These are phyloP conservation scores for Ligustrum vulgare DNA, from an alignment of 257 asterid species.

Conservation along the genomic window DNA sequence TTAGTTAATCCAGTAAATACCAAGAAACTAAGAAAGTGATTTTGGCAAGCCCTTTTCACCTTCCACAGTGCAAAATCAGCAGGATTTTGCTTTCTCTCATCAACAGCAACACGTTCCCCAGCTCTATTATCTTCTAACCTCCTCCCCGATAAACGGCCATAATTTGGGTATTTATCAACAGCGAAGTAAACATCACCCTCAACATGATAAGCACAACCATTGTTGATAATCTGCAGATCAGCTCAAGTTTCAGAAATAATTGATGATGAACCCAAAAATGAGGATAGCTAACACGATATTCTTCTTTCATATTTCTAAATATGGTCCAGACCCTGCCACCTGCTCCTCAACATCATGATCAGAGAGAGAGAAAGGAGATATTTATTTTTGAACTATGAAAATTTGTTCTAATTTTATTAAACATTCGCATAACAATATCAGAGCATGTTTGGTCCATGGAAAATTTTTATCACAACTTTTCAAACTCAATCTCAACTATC, in stretches of 20 bases:
- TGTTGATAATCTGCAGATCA: conserved; percentile 52
- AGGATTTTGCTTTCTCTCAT: conserved; percentile 70
- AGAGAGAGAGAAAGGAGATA: background rate
- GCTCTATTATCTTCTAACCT: conserved; percentile 77
- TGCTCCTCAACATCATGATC: background rate
- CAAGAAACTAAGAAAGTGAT: background rate
- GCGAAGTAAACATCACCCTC: conserved; percentile 80
- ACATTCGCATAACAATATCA: background rate
- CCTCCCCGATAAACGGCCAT: conserved; percentile 73
- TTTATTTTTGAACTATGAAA: no score
- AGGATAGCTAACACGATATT: background rate
- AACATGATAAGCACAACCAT: conserved; percentile 66
- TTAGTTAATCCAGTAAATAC: background rate
- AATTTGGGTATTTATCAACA: conserved; percentile 62
- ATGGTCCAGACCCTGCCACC: background rate
- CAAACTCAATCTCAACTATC: no score
- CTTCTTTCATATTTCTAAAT: background rate
- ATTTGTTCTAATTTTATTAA: background rate
- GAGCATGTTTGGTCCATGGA: no score
- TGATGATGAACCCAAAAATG: background rate
- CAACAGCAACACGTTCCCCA: conserved; percentile 77
- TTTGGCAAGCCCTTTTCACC: conserved; percentile 35
- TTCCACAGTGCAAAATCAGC: conserved; percentile 94
- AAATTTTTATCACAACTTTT: no score
- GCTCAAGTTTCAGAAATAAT: conserved; percentile 4